These are phyloP conservation scores for Claviceps quebecensis DNA, from an alignment of 2,329 filamentous ascomycete genomes.

Conservation along the genomic window DNA sequence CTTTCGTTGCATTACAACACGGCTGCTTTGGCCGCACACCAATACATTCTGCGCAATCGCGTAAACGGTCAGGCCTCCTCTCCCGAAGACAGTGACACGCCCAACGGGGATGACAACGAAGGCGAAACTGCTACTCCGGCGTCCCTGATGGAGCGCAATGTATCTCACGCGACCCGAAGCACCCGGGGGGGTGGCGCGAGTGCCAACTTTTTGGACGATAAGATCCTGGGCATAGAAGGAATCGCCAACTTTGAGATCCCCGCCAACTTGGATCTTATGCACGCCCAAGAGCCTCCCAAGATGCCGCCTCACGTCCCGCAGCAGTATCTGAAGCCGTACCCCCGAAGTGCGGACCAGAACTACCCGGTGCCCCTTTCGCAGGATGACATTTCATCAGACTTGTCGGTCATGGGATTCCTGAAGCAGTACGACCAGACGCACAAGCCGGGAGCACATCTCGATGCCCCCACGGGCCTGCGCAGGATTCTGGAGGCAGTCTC, in stretches of 20 bases:
- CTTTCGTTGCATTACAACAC: slow-evolving; percentile 50
- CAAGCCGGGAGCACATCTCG: slow-evolving; percentile 41
- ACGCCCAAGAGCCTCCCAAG: slow-evolving; percentile 40
- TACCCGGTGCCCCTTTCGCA: slow-evolving; percentile 35
- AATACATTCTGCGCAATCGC: slow-evolving; percentile 45
- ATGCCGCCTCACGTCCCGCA: slow-evolving; percentile 42
- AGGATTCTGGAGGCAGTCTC: slow-evolving; percentile 42
- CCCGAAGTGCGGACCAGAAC: slow-evolving; percentile 40
- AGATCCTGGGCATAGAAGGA: slow-evolving; percentile 44
- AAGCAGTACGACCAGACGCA: slow-evolving; percentile 40
- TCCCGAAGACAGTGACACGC: slow-evolving; percentile 39
- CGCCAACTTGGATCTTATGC: slow-evolving; percentile 42
- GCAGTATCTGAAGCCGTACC: slow-evolving; percentile 45
- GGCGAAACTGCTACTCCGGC: slow-evolving; percentile 33
- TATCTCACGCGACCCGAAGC: slow-evolving; percentile 50
- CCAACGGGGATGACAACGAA: slow-evolving; percentile 37
- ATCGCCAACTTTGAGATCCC: slow-evolving; percentile 45
- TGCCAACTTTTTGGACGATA: slow-evolving; percentile 43
- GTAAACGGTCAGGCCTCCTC: slow-evolving; percentile 35
- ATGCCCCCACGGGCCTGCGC: slow-evolving; percentile 37
- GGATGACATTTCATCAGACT: slow-evolving; percentile 40
- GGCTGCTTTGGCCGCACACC: slow-evolving; percentile 47
- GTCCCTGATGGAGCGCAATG: slow-evolving; percentile 47
- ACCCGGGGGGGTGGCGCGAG: slow-evolving; percentile 36
- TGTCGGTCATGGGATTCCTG: slow-evolving; percentile 44